Evolutionary conservation across 352 stramenopile species (phyloP), one percentile per base, ranked within the genome.

Genomic region (Globisporangium paroecandrum): DNA sequence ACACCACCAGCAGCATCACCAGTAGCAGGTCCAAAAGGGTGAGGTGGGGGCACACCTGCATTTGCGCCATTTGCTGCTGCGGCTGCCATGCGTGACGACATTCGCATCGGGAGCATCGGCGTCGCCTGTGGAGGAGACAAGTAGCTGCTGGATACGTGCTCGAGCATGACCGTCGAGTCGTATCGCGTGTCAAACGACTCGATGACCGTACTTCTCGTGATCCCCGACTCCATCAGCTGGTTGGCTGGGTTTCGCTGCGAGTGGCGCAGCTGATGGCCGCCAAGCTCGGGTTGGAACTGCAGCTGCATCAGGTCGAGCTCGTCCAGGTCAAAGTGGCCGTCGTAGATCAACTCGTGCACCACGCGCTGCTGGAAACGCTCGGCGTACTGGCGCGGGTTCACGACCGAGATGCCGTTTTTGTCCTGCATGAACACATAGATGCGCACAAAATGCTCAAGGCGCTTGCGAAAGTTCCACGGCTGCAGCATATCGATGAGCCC

Each of bases 401-500:
- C 81, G 15, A 91, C 81, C 3, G 79, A 90, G 62, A 94, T 90
- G 3, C 85, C 85, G 64, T 86, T 77, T 43, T 74, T 77, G 64
- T 91, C 84, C 75, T 94, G 87, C 55, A 89, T 64, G 15, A 90
- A 61, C 4, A 94, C 47, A 62, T 91, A 92, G 4, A 89, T 83
- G 34, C 85, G 83, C 18, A 93, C 62, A 66, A 93, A 91, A 59
- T 93, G 82, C 73, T 98, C 94, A 9, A 96, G 66, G 27, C 90
- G 81, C 66, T 98, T 98, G 32, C 92, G 79, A 0, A 95, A 79
- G 65, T 97, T 98, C 87, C 95, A 98, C 69, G 97, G 91, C 71
- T 98, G 93, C 13, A 98, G 79, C 68, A 98, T 98, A 69, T 98
- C 94, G 73, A 98, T 98, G 29, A 98, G 82, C 1, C 95, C 95